phyloP scores from a whole-genome alignment of 2,329 filamentous ascomycete genomes.

The Penicillium sp. region DNA sequence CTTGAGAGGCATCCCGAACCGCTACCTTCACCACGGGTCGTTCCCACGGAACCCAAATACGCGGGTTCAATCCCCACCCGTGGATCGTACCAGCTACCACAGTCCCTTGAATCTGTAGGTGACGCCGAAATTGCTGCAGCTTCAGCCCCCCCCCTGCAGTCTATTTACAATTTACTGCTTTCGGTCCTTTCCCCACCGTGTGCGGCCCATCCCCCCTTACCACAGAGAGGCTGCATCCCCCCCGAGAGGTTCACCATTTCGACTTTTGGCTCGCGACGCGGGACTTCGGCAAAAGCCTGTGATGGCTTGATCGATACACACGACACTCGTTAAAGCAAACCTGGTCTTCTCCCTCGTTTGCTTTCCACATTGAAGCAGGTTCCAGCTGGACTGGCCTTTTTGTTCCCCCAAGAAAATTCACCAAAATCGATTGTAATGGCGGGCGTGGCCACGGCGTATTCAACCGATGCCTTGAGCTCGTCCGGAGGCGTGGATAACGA shows the following conservation, averaged over 20 bases:
- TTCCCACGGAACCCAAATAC: conserved; percentile 19
- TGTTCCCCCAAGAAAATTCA: conserved; percentile 4
- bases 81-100: conserved; percentile 15
- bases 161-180: conserved; percentile 38
- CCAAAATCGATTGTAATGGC: conserved; percentile 35
- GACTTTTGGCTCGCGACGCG: conserved; percentile 7
- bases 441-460: conserved; percentile 41
- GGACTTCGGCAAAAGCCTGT: conserved; percentile 19
- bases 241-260: neutral
- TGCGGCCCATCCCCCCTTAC: conserved; percentile 18
- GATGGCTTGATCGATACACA: conserved; percentile 30
- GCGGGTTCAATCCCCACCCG: conserved; percentile 13
- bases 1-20: neutral
- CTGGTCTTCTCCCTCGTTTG: conserved; percentile 14
- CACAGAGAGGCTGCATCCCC: neutral
- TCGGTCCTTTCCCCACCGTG: conserved; percentile 21
- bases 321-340: conserved; percentile 9
- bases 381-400: conserved; percentile 38
- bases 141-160: conserved; percentile 13
- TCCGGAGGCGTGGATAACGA: conserved; percentile 32
- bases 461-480: conserved; percentile 40
- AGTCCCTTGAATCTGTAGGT: conserved; percentile 4
- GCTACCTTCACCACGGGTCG: neutral
- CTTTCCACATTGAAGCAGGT: conserved; percentile 16
- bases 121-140: neutral